A percentile compares a stretch with the other conserved stretches of the same genome.
These are phyloP conservation scores for Crassisporium funariophilum DNA, from an alignment of 768 basidiomycete genomes.

Conservation along the genomic window DNA sequence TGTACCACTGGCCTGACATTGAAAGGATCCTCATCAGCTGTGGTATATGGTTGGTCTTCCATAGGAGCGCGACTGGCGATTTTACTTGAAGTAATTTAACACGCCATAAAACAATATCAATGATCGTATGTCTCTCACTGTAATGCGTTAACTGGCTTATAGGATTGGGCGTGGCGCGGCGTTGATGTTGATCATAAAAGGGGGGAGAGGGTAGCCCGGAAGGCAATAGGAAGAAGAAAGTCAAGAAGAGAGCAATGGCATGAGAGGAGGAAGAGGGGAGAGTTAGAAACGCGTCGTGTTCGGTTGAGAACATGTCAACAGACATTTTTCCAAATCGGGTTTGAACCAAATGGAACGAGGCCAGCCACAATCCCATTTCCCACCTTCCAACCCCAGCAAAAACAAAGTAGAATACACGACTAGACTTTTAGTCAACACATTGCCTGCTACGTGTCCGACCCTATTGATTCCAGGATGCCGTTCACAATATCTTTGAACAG, in stretches of 20 bases:
- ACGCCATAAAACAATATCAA: too few species aligned
- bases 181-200: conserved; percentile 12
- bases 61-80: conserved; percentile 28
- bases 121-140: too few species aligned
- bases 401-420: too few species aligned
- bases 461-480: conserved; percentile 22
- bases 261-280: conserved; percentile 16
- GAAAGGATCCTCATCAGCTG: conserved; percentile 55
- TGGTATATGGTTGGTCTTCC: conserved; percentile 49
- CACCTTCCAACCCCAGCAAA: background rate
- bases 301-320: conserved; percentile 23
- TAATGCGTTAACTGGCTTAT: background rate
- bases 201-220: conserved; percentile 3
- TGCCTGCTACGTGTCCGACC: conserved; percentile 11
- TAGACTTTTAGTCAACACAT: conserved; percentile 9
- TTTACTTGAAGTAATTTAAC: too few species aligned
- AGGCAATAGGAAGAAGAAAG: conserved; percentile 14
- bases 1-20: conserved; percentile 35
- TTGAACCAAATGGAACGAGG: conserved; percentile 39
- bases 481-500: conserved; percentile 63
- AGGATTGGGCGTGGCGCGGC: conserved; percentile 13
- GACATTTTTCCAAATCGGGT: conserved; percentile 31
- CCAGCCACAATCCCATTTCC: conserved; percentile 17
- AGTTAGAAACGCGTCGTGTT: conserved; percentile 31
- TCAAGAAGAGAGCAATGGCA: conserved; percentile 17